Base-by-base conservation (phyloP, 2,329 filamentous ascomycete species). In the Penicillium palitans region DNA sequence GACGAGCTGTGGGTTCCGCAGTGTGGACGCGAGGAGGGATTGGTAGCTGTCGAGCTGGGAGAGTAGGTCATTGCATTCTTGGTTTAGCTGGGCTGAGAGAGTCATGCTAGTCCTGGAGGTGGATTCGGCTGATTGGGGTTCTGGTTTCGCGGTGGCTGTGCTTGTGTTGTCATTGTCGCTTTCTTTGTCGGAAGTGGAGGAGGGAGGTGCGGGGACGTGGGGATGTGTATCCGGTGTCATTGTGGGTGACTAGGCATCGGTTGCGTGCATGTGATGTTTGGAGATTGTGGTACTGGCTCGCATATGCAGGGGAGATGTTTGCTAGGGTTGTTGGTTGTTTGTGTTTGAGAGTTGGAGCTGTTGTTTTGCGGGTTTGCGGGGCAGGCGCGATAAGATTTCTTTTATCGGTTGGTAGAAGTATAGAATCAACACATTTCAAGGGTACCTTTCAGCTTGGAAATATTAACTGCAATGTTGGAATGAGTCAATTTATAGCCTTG, bases 31-130 rank as follows among this genome's bases (percentile, higher is more conserved):
- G 44, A 83, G 68, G 48, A 77, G 73, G 17, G 67, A 53, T 61
- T 79, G 75, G 59, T 82, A 79, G 31, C 75, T 63, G 47, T 79
- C 74, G 17, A 83, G 65, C 62, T 83, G 81, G 17, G 69, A 61
- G 33, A 83, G 70, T 9, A 83, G 71, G 5, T 65, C 61, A 21
- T 68, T 68, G 60, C 77, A 80, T 71, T 76, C 69, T 52, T 72
- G 58, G 12, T 74, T 65, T 17, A 79, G 73, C 19, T 68, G 63
- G 8, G 65, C 55, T 6, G 73, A 72, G 31, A 76, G 66, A 33
- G 57, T 25, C 2, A 52, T 56, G 29, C 62, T 68, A 25, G 54
- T 61, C 56, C 60, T 52, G 13, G 50, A 19, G 21, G 19, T 52
- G 12, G 56, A 8, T 27, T 40, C 25, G 6, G 40, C 42, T 19